Percentiles rank a stretch among this genome's conserved stretches.
These are phyloP conservation scores for Trypanosoma mega DNA, from an alignment of 208 protist species.

Conservation along the genomic window DNA sequence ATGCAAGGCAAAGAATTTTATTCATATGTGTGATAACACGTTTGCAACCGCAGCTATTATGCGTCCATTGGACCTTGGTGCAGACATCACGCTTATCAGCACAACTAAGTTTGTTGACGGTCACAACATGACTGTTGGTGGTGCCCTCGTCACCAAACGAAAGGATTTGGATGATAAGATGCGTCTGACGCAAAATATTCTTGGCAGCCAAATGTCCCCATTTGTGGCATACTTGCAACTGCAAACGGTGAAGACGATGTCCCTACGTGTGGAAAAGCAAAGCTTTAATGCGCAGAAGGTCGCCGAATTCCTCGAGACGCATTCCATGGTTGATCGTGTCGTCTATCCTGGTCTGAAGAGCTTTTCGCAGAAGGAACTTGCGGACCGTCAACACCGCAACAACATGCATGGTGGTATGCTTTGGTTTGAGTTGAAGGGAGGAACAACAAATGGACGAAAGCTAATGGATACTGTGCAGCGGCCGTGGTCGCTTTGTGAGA, in stretches of 20 bases:
- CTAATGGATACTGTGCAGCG: constrained; percentile 85
- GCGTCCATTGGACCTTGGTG: constrained; percentile 93
- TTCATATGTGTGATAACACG: constrained; percentile 96
- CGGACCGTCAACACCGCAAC: constrained; percentile 89
- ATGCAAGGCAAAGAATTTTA: constrained; percentile 69
- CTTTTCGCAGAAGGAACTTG: constrained; percentile 94
- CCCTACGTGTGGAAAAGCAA: constrained; percentile 92
- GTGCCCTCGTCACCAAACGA: constrained; percentile 71
- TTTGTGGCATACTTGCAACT: constrained; percentile 94
- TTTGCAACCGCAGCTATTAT: constrained; percentile 97
- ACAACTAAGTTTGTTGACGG: constrained; percentile 98
- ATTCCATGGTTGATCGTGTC: constrained; percentile 86
- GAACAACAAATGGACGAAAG: constrained; percentile 57
- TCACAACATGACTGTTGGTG: constrained; percentile 95
- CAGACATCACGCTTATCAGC: constrained; percentile 96
- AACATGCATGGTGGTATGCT: constrained; percentile 86
- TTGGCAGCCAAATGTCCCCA: constrained; percentile 92
- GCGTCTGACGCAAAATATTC: constrained; percentile 92
- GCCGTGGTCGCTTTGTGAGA: constrained; percentile 91
- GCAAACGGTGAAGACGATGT: constrained; percentile 96
- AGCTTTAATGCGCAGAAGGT: constrained; percentile 90
- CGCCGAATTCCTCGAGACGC: constrained; percentile 81
- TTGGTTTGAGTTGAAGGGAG: constrained; percentile 92
- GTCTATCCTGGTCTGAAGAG: constrained; percentile 91
- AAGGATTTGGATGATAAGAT: constrained; percentile 86